A percentile compares a stretch with the other conserved stretches of the same genome.
Evolutionary conservation across 805 yeast genomes (phyloP).

Genomic region (Huiozyma naganishii): DNA sequence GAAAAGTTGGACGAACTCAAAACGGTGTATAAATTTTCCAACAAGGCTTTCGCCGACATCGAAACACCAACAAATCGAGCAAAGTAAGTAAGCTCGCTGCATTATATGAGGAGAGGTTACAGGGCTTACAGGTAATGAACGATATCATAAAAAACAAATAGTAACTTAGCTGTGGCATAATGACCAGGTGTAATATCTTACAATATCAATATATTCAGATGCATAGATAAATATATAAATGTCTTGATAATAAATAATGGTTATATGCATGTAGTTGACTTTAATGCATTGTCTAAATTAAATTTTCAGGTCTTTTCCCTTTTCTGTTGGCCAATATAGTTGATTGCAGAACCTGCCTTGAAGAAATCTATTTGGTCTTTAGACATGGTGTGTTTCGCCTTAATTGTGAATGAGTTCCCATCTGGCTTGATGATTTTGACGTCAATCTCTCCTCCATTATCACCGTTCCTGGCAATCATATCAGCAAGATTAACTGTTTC

Average conservation of each 20-base stretch:
- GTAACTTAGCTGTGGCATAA: neutral
- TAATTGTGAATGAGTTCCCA: conserved; percentile 60
- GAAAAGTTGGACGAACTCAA: conserved; percentile 4
- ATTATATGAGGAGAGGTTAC: conserved; percentile 48
- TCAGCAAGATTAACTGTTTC: conserved; percentile 67
- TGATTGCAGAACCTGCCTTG: conserved; percentile 95
- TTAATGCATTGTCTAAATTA: neutral
- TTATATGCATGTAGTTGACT: neutral
- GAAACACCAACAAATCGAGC: conserved; percentile 45
- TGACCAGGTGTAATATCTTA: neutral
- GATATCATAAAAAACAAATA: conserved; percentile 19
- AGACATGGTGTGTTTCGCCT: conserved; percentile 92
- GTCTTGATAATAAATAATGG: conserved; percentile 1
- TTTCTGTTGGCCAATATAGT: conserved; percentile 63
- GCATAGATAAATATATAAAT: neutral
- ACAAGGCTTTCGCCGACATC: conserved; percentile 31
- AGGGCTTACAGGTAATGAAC: conserved; percentile 29
- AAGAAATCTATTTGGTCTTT: conserved; percentile 91
- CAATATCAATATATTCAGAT: neutral
- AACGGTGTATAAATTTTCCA: conserved; percentile 19
- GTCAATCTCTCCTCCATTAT: conserved; percentile 74
- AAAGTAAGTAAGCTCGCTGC: conserved; percentile 55
- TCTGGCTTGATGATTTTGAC: conserved; percentile 63
- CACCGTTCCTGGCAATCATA: conserved; percentile 69
- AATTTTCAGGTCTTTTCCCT: conserved; percentile 12